Base-by-base conservation (phyloP, 2,329 filamentous ascomycete species). In the Dothistroma pini region DNA sequence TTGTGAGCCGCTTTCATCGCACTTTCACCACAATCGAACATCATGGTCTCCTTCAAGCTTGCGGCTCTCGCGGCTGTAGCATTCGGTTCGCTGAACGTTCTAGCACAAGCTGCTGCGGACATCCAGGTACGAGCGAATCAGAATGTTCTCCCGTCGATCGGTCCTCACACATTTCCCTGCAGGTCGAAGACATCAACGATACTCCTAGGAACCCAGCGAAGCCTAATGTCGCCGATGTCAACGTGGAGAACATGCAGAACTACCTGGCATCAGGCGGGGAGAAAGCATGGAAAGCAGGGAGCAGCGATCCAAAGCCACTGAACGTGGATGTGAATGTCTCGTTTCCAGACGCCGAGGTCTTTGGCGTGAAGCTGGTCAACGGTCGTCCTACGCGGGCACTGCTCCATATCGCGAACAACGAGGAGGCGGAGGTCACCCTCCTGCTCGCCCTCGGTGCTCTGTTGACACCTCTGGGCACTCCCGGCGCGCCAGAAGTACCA, bases 301-400 rank as follows among this genome's bases (percentile, higher is more conserved):
- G 64, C 73, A 68, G 31, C 31, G 51, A 32, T 35, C 62, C 80
- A 79, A 85, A 78, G 81, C 88, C 73, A 75, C 87, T 80, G 67
- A 82, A 78, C 60, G 81, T 88, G 67, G 77, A 78, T 57, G 79
- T 85, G 65, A 78, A 80, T 56, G 80, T 84, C 60, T 80, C 81
- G 35, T 88, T 88, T 77, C 86, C 86, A 32, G 77, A 84, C 66
- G 80, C 84, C 61, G 91, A 96, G 80, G 88, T 96, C 77, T 95
- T 97, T 70, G 95, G 93, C 71, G 87, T 97, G 70, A 96, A 96
- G 85, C 87, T 97, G 69, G 85, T 97, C 81, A 99, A 99, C 75
- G 91, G 92, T 72, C 88, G 89, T 67, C 86, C 91, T 48, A 96
- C 92, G 66, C 86, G 90, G 76, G 89, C 92, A 38, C 79, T 96